These are phyloP conservation scores for Alnus rubra DNA, from an alignment of 306 rosid species.

Conservation along the genomic window DNA sequence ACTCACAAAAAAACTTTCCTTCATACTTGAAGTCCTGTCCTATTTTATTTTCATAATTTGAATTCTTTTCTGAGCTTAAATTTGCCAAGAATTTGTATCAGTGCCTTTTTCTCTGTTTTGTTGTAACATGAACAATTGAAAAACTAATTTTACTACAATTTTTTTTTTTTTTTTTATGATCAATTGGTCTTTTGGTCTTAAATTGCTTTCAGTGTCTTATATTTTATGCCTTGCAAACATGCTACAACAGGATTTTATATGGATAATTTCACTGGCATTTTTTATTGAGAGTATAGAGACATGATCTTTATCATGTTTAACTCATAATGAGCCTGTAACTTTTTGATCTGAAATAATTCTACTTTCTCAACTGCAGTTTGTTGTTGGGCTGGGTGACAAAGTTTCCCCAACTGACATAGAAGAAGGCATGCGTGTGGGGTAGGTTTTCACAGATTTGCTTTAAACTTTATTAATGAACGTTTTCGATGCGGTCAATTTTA, in stretches of 20 bases:
- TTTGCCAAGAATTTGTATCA: not conserved
- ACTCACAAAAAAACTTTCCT: not conserved
- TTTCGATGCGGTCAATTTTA: not conserved
- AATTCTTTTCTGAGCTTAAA: not conserved
- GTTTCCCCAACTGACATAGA: slow-evolving; percentile 99
- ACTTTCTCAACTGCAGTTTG: slow-evolving; percentile 67
- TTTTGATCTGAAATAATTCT: slow-evolving; percentile 32
- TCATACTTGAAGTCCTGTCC: not conserved
- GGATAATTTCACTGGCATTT: not conserved
- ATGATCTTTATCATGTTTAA: not conserved
- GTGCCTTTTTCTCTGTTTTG: not conserved
- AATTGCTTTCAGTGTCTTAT: not conserved
- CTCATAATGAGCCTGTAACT: not conserved
- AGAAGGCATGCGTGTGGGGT: slow-evolving; percentile 99
- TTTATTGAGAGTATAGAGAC: not conserved
- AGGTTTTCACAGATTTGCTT: slow-evolving; percentile 25
- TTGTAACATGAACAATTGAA: not conserved
- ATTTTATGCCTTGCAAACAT: slow-evolving; percentile 1
- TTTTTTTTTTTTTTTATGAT: not conserved
- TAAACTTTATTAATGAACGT: not conserved
- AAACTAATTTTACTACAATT: not conserved
- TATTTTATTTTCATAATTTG: not conserved
- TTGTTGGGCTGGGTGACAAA: slow-evolving; percentile 97
- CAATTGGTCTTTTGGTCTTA: not conserved
- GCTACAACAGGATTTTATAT: not conserved